Percentiles rank a stretch among this genome's conserved stretches.
Evolutionary conservation across 176 grass and related monocot genomes (phyloP).

Genomic region (Otatea glauca): DNA sequence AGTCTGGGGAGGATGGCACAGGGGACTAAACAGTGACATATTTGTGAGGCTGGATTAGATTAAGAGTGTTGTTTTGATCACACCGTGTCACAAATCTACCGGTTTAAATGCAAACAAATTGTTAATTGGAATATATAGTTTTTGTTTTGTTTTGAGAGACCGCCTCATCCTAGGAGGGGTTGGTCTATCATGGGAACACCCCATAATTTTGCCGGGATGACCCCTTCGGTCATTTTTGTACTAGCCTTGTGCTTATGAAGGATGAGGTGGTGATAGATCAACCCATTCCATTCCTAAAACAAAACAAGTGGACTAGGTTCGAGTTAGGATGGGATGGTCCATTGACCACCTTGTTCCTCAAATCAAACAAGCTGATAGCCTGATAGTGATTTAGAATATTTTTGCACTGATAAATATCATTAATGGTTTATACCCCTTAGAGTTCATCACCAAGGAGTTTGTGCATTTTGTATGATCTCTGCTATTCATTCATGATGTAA

Average conservation of each 20-base stretch:
- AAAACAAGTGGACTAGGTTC: constrained; percentile 2
- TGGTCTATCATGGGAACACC: background rate
- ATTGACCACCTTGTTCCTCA: background rate
- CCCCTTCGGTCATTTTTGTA: background rate
- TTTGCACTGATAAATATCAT: background rate
- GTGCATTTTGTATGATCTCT: background rate
- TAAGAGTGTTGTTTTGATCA: background rate
- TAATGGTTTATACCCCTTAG: background rate
- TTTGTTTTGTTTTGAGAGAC: background rate
- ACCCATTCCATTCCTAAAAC: background rate
- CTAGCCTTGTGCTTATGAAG: background rate
- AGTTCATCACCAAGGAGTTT: background rate
- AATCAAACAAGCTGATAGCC: background rate
- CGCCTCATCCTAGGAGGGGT: background rate
- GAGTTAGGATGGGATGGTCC: background rate
- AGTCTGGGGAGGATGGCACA: background rate
- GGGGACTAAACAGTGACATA: background rate
- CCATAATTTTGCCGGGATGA: background rate
- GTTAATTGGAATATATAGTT: constrained; percentile 3
- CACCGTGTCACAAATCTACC: background rate
- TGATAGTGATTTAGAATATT: background rate
- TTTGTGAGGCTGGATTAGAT: background rate
- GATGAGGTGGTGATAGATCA: background rate
- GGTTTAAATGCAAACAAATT: constrained; percentile 33
- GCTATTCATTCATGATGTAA: background rate